These are phyloP conservation scores for Pichia phayaonensis DNA, from an alignment of 805 yeast genomes.

Conservation along the genomic window DNA sequence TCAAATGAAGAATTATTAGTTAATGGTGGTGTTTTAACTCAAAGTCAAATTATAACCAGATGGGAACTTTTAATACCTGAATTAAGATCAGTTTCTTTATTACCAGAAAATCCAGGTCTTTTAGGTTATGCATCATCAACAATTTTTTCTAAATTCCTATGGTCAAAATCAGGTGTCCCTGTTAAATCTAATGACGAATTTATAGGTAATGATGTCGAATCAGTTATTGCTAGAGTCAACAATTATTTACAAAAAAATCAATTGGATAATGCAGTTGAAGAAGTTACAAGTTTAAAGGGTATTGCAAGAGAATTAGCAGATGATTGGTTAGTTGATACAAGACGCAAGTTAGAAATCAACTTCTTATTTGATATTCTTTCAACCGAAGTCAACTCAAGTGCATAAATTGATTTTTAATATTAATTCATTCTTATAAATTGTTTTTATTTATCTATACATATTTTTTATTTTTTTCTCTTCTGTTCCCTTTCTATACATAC, in stretches of 20 bases:
- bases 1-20: slow-evolving; percentile 29
- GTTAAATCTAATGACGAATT: slow-evolving; percentile 25
- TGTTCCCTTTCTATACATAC: background rate
- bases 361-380: slow-evolving; percentile 66
- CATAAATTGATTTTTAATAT: background rate
- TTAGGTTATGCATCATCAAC: slow-evolving; percentile 83
- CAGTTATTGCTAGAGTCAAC: slow-evolving; percentile 80
- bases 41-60: slow-evolving; percentile 68
- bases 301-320: slow-evolving; percentile 86
- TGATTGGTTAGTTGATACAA: slow-evolving; percentile 86
- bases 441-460: background rate
- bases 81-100: slow-evolving; percentile 77
- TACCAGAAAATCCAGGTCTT: slow-evolving; percentile 94
- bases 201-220: slow-evolving; percentile 75
- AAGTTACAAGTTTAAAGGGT: slow-evolving; percentile 81
- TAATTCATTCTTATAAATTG: background rate
- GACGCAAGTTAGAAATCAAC: slow-evolving; percentile 84
- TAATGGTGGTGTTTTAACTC: slow-evolving; percentile 59
- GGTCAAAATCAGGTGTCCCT: slow-evolving; percentile 74
- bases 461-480: background rate
- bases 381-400: slow-evolving; percentile 46
- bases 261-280: slow-evolving; percentile 85
- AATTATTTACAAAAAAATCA: slow-evolving; percentile 66
- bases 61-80: slow-evolving; percentile 80
- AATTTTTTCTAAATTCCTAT: slow-evolving; percentile 65